Base-by-base conservation (phyloP, 139 green algal species). In the Desmodesmus armatus region DNA sequence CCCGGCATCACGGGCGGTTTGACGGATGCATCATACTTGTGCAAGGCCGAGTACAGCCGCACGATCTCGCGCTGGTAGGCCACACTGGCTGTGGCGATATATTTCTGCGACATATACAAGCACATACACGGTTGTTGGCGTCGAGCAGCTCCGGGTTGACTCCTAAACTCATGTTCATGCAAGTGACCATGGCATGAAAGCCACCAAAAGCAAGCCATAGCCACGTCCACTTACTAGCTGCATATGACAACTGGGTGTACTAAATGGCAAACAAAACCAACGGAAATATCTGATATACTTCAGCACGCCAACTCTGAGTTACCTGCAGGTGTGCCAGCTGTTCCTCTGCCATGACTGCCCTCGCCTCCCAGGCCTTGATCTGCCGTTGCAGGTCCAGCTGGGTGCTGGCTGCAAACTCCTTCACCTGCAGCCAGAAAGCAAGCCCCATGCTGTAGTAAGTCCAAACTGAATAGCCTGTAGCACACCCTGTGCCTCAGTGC, bases 31-130 rank as follows among this genome's bases (percentile, higher is more conserved):
- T n/a, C n/a, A n/a, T n/a, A n/a, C 17, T 80, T 66, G 15, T 66
- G 75, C 41, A 87, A 33, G 5, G 58, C 72, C 23, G 82, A 70
- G 11, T 88, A 58, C 47, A 95, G 83, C 72, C 91, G 85, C 84
- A 95, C 85, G 43, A 95, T 95, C 86, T 95, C 92, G 23, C 89
- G 87, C 85, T 95, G 91, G 78, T 94, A 94, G 29, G 83, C 67
- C 80, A 92, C 77, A 35, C 65, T 89, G 29, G 88, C 87, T 53
- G 89, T 81, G 11, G 87, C 80, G 70, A 93, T 90, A 87, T 93
- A 93, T 25, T 53, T 60, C 74, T 91, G 79, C 43, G 85, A 31
- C 35, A 7, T 29, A 35, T 17, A 35, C 9, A 66, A 25, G 25
- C 43, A 41, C 77, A 74, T 23, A 55, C 63, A 72, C n/a, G n/a